Base-by-base conservation (phyloP, 192 early-diverging fungal genomes). In the Rhizophagus sp. region DNA sequence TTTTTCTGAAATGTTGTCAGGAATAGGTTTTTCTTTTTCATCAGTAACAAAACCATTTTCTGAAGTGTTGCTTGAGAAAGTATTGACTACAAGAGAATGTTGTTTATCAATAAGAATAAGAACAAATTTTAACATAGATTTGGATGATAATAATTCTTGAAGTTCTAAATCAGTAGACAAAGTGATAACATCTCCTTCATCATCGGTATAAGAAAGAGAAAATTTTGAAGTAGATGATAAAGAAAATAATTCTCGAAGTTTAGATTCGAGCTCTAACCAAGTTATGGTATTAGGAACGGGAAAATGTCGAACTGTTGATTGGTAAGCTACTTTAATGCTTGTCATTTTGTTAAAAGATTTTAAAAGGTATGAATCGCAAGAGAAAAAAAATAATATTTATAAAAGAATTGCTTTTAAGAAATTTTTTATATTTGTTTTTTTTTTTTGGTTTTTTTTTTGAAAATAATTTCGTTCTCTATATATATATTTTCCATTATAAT, bases 111-210 rank as follows among this genome's bases (percentile, higher is more conserved):
- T 36, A 4, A n/a, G 13, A 63, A 0, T 25, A 13, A 50, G 61
- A 19, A 41, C 25, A 25, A 78, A 78, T 49, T 68, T 78, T 5
- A 52, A 25, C 11, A 67, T 69, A 62, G 75, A 71, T 72, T 36
- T 65, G 11, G n/a, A n/a, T 9, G 69, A 62, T 41, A 79, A 62
- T 33, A 73, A 3, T 57, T 82, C 81, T 36, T 39, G 70, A 11
- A 82, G 57, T 50, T 82, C 81, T 8, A 72, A 73, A 41, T 73
- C 62, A 30, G 50, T 82, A 12, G 76, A 73, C 17, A 81, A 49
- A 5, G 65, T 68, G 33, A 81, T 76, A 24, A 52, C 47, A 30
- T 81, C 80, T 4, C 62, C 73, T 2, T 81, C 80, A n/a, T 73
- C 61, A 50, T 81, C 73, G 22, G 36, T 75, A 36, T 81, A 81